Percentiles rank a stretch among this genome's conserved stretches.
phyloP scores from a whole-genome alignment of 2,329 filamentous ascomycete species.

The Penicillium sp. region DNA sequence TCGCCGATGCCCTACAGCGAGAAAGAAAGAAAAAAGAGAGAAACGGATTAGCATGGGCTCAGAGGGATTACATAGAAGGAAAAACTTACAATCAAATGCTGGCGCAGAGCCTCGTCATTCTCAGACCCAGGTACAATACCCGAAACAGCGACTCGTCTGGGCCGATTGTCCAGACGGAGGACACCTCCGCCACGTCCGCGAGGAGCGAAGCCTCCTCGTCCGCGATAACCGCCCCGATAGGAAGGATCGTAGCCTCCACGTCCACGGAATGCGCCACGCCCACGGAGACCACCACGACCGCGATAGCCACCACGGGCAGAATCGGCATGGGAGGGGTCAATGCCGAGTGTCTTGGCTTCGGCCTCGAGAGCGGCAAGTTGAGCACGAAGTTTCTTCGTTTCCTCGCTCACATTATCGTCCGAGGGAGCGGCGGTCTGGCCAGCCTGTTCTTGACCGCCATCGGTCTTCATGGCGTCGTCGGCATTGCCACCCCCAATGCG shows the following conservation, averaged over 20 bases:
- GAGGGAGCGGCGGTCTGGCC: constrained; percentile 13
- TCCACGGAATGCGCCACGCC: constrained; percentile 40
- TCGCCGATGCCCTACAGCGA: constrained; percentile 39
- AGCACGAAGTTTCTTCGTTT: constrained; percentile 49
- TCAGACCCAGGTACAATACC: constrained; percentile 44
- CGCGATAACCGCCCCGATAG: constrained; percentile 15
- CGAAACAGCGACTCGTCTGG: constrained; percentile 48
- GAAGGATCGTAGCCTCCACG: constrained; percentile 31
- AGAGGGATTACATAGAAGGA: background rate
- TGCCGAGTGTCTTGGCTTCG: constrained; percentile 49
- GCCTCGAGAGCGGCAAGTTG: constrained; percentile 52
- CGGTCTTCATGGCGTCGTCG: constrained; percentile 1
- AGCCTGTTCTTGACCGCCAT: constrained; percentile 19
- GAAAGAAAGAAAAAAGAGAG: background rate
- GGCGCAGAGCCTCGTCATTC: constrained; percentile 51
- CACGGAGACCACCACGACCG: constrained; percentile 39
- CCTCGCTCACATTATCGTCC: constrained; percentile 37
- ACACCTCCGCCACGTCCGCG: constrained; percentile 30
- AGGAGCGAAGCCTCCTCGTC: constrained; percentile 33
- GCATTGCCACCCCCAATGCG: constrained; percentile 40
- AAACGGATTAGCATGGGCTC: too few species aligned
- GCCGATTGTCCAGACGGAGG: constrained; percentile 54
- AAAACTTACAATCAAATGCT: constrained; percentile 47
- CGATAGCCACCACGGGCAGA: constrained; percentile 18
- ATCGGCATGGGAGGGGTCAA: constrained; percentile 39